A percentile compares a stretch with the other conserved stretches of the same genome.
phyloP scores from a whole-genome alignment of 2,329 filamentous ascomycete genomes.

The Pestalotiopsis fici region DNA sequence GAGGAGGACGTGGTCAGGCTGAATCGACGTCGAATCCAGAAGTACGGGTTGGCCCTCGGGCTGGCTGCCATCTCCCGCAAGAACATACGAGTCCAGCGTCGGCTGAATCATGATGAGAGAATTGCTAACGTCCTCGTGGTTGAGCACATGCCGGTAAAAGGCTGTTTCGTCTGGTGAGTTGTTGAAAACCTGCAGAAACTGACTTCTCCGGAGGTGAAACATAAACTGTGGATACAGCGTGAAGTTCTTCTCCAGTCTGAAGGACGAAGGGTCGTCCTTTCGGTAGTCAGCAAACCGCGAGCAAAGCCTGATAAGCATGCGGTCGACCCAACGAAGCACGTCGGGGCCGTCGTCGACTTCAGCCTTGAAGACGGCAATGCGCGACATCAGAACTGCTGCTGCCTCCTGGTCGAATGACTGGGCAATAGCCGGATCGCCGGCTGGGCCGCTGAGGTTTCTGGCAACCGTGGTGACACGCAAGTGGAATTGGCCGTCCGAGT shows the following conservation, averaged over 20 bases:
- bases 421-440: slow-evolving; percentile 90
- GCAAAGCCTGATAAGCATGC: slow-evolving; percentile 96
- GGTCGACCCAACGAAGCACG: slow-evolving; percentile 95
- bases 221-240: slow-evolving; percentile 99
- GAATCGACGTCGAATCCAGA: slow-evolving; percentile 93
- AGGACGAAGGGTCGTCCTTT: slow-evolving; percentile 96
- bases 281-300: slow-evolving; percentile 96
- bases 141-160: slow-evolving; percentile 96
- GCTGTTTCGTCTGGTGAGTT: slow-evolving; percentile 98
- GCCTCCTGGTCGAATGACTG: slow-evolving; percentile 99
- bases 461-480: slow-evolving; percentile 93
- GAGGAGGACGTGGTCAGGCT: slow-evolving; percentile 88
- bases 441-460: slow-evolving; percentile 86
- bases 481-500: slow-evolving; percentile 94
- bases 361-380: slow-evolving; percentile 98
- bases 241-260: slow-evolving; percentile 97
- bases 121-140: slow-evolving; percentile 96
- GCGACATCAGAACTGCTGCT: slow-evolving; percentile 96
- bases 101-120: slow-evolving; percentile 99
- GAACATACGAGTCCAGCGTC: slow-evolving; percentile 94
- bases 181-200: slow-evolving; percentile 99
- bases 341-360: slow-evolving; percentile 99
- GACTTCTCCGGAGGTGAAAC: slow-evolving; percentile 96
- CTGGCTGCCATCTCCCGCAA: slow-evolving; percentile 89
- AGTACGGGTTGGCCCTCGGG: slow-evolving; percentile 93